Base-by-base conservation (phyloP, 1,284 basidiomycete species). In the Malassezia nana region DNA sequence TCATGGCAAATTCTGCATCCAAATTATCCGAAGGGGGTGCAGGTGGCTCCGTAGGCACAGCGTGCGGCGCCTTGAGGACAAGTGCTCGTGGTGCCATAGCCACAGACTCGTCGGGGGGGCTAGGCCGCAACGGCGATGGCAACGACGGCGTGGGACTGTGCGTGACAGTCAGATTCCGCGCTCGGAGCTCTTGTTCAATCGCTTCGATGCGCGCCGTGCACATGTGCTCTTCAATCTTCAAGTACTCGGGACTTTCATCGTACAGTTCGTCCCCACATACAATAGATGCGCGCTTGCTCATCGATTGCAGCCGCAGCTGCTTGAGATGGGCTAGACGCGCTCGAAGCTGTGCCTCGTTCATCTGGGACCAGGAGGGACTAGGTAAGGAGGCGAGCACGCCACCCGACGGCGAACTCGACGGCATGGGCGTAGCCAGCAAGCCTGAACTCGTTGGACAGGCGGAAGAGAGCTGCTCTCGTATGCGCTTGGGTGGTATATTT, bases 231-330 rank as follows among this genome's bases (percentile, higher is more conserved):
- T 56, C 49, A 5, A 56, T 32, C 48, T 51, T 50, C 31, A 56
- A 49, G 26, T 50, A 56, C 16, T 56, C 54, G 10, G 44, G 38
- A 28, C 48, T 51, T 8, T 56, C 54, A 13, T 56, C 42, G 18
- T 45, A 30, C 13, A 29, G 6, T 13, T 45, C 54, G 26, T 56
- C 54, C 20, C 54, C 54, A 31, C 54, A 56, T 15, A 45, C 54
- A 16, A 56, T 39, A 5, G 54, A 50, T 5, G 54, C 54, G 13
- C 54, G 47, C 38, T 56, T 50, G 13, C 39, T 20, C 54, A 56
- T 56, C 0, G 54, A 32, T 10, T 32, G 29, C 10, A 42, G 20
- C 8, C 54, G 48, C 35, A 56, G 39, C 44, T 46, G n/a, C 20
- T 20, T 39, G 18, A 56, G 31, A 12, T 50, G 31, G 6, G 41